phyloP scores from a whole-genome alignment of 352 stramenopile genomes.

The Phytophthora cactorum region DNA sequence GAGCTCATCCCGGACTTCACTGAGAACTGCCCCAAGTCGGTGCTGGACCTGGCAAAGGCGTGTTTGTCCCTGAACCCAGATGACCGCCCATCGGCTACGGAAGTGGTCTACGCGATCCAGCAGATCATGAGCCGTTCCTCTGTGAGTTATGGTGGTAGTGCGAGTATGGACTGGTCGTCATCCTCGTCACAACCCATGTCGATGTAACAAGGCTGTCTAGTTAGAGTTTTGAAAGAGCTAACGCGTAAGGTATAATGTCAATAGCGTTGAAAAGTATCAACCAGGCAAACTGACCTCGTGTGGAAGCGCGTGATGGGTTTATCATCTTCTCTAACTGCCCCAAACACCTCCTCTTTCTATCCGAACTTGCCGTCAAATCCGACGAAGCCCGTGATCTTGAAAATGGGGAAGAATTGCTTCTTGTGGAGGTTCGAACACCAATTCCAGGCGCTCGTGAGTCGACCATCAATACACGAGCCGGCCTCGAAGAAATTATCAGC shows the following conservation, averaged over 20 bases:
- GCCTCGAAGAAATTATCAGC: conserved; percentile 97
- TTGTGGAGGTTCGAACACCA: conserved; percentile 95
- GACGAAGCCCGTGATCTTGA: conserved; percentile 96
- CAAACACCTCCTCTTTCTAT: conserved; percentile 31
- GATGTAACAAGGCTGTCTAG: conserved; percentile 15
- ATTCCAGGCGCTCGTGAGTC: conserved; percentile 97
- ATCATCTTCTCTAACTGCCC: conserved; percentile 17
- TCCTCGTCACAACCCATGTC: conserved; percentile 30
- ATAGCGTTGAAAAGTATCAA: conserved; percentile 27
- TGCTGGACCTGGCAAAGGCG: conserved; percentile 54
- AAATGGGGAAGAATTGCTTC: conserved; percentile 96
- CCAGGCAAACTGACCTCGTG: background rate
- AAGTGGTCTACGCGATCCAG: conserved; percentile 68
- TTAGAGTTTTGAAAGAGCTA: conserved; percentile 25
- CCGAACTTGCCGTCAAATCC: conserved; percentile 97
- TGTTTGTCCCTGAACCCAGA: conserved; percentile 64
- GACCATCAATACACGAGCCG: conserved; percentile 96
- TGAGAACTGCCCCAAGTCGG: conserved; percentile 45
- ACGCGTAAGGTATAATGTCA: conserved; percentile 26
- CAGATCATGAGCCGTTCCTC: conserved; percentile 41
- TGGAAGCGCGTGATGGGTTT: background rate
- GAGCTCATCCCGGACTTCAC: conserved; percentile 63
- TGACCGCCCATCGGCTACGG: conserved; percentile 60
- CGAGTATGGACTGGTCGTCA: conserved; percentile 31
- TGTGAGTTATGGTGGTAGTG: conserved; percentile 16